phyloP scores from a whole-genome alignment of 805 yeast species.

The Saccharomyces jurei region DNA sequence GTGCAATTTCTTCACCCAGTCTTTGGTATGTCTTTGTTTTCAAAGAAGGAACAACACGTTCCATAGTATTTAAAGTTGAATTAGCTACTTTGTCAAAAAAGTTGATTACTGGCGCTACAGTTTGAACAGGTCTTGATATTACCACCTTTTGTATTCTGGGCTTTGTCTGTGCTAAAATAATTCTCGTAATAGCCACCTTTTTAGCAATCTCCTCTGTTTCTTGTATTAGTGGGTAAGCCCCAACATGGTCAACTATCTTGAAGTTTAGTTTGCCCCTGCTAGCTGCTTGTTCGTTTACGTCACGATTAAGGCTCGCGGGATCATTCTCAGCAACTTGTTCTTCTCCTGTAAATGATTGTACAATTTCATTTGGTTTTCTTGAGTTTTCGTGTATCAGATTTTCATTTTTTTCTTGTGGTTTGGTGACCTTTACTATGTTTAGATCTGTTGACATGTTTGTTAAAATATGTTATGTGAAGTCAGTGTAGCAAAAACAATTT shows the following conservation, averaged over 20 bases:
- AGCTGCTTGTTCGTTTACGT: not conserved
- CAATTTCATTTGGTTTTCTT: not conserved
- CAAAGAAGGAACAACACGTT: constrained; percentile 49
- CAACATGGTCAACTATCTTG: constrained; percentile 36
- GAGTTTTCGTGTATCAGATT: not conserved
- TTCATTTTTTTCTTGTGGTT: not conserved
- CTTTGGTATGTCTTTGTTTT: constrained; percentile 46
- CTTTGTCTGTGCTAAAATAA: constrained; percentile 26
- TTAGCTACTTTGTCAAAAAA: constrained; percentile 50
- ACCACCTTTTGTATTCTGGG: constrained; percentile 26
- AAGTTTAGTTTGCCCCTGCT: constrained; percentile 2
- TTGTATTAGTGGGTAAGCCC: constrained; percentile 41
- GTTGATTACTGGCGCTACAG: constrained; percentile 38
- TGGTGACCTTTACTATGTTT: not conserved
- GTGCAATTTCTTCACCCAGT: constrained; percentile 40
- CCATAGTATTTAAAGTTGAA: constrained; percentile 47
- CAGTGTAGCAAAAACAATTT: not conserved
- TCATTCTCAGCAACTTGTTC: not conserved
- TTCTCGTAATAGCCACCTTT: constrained; percentile 33
- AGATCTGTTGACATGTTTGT: not conserved
- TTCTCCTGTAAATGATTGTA: not conserved
- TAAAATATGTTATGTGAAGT: not conserved
- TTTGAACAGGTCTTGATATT: constrained; percentile 27
- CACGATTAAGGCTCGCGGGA: not conserved
- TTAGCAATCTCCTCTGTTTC: constrained; percentile 33